A percentile compares a stretch with the other conserved stretches of the same genome.
phyloP scores from a whole-genome alignment of 108 stramenopile genomes.

The Stephanodiscus minutulus region DNA sequence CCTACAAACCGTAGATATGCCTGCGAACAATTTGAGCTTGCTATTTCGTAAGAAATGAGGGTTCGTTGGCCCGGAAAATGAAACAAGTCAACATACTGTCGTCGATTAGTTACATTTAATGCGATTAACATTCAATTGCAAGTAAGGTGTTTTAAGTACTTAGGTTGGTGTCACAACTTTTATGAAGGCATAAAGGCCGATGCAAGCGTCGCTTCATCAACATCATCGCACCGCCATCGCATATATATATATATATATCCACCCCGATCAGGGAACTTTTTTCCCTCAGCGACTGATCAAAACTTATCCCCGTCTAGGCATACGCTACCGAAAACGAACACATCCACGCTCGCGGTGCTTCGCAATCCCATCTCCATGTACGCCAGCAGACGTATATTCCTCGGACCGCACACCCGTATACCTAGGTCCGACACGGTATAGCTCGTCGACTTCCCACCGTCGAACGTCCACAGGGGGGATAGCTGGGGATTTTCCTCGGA shows the following conservation, averaged over 20 bases:
- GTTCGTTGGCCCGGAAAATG: no score
- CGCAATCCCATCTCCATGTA: slow-evolving; percentile 51
- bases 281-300: slow-evolving; percentile 1
- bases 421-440: slow-evolving; percentile 40
- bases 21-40: slow-evolving; percentile 80
- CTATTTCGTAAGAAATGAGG: slow-evolving; percentile 55
- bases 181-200: no score
- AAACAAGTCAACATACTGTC: no score
- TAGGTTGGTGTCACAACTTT: no score
- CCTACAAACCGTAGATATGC: slow-evolving; percentile 75
- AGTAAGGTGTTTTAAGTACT: no score
- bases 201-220: no score
- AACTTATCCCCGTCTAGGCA: slow-evolving; percentile 37
- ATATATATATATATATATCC: no score
- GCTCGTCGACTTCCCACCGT: slow-evolving; percentile 17
- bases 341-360: slow-evolving; percentile 38
- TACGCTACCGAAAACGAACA: slow-evolving; percentile 45
- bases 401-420: slow-evolving; percentile 29
- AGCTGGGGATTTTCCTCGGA: slow-evolving; percentile 47
- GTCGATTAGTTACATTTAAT: no score
- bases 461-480: slow-evolving; percentile 50
- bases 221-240: no score
- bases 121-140: no score
- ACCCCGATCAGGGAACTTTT: background rate
- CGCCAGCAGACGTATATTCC: slow-evolving; percentile 36